Evolutionary conservation across 352 stramenopile genomes (phyloP).

Genomic region (Pythium chondricola): DNA sequence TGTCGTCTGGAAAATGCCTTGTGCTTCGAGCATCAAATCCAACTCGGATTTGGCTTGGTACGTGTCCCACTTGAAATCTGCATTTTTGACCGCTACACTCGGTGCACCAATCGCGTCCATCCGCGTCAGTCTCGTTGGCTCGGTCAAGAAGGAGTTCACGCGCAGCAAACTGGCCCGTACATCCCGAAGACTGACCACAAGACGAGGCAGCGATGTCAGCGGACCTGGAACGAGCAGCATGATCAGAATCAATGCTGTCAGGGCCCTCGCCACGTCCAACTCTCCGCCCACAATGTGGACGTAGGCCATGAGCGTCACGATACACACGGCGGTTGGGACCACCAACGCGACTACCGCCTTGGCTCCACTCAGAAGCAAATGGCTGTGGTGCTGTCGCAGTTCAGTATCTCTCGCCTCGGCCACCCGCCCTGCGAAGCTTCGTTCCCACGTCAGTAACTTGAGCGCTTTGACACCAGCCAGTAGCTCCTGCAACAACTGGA

Average conservation of each 20-base stretch:
- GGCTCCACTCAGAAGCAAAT: background rate
- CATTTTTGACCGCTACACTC: slow-evolving; percentile 39
- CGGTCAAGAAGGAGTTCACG: slow-evolving; percentile 6
- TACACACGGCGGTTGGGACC: slow-evolving; percentile 41
- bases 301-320: slow-evolving; percentile 47
- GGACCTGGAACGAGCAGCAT: slow-evolving; percentile 1
- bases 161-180: slow-evolving; percentile 36
- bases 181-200: background rate
- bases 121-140: slow-evolving; percentile 1
- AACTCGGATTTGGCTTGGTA: slow-evolving; percentile 25
- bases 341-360: slow-evolving; percentile 2
- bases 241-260: slow-evolving; percentile 2
- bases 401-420: slow-evolving; percentile 25
- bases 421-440: slow-evolving; percentile 47
- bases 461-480: slow-evolving; percentile 92
- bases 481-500: slow-evolving; percentile 93
- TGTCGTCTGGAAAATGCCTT: slow-evolving; percentile 3
- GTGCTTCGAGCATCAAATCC: slow-evolving; percentile 15
- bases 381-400: background rate
- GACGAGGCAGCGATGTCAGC: background rate
- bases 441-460: slow-evolving; percentile 96
- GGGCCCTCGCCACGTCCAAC: background rate
- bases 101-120: slow-evolving; percentile 7
- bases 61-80: slow-evolving; percentile 69
- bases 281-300: slow-evolving; percentile 21